Evolutionary conservation across 139 green algal species (phyloP), one percentile per base, ranked within the genome.

Genomic region (Ettlia oleoabundans): DNA sequence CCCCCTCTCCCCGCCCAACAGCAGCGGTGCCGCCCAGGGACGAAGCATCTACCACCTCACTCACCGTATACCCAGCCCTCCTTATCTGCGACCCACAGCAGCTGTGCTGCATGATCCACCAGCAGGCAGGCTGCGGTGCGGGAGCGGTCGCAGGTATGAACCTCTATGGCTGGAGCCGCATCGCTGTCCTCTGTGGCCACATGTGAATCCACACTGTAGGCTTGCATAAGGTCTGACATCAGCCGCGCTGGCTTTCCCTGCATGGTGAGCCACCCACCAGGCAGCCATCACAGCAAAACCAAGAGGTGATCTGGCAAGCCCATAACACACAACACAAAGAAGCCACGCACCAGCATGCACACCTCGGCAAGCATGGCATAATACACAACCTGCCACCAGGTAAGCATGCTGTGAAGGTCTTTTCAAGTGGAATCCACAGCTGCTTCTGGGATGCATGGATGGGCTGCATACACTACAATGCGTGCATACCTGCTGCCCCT

Each of bases 21-120:
- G n/a, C n/a, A n/a, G n/a, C n/a, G n/a, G n/a, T n/a, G n/a, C n/a
- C n/a, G n/a, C n/a, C n/a, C n/a, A n/a, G n/a, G n/a, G n/a, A n/a
- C n/a, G n/a, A n/a, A n/a, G n/a, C n/a, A n/a, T n/a, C n/a, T n/a
- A n/a, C n/a, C n/a, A n/a, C 73, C 37, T 37, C 32, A 19, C 67
- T 73, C 66, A 53, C 64, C 78, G 24, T 51, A 66, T n/a, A 93
- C 87, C 51, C 69, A 78, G 38, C 90, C 90, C 47, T 92, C 90
- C 22, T 71, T 66, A 68, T 92, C 86, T 5, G 83, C 90, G 37
- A 84, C 55, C 88, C 88, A 92, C n/a, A 93, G 76, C n/a, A 92
- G 51, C 55, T 47, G 62, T 28, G 71, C 51, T 26, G 43, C 24
- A 22, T 88, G 42, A 66, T 93, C 88, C 21, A 83, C 77, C n/a